phyloP scores from a whole-genome alignment of 208 protist species.

The Acanthamoeba divionensis region DNA sequence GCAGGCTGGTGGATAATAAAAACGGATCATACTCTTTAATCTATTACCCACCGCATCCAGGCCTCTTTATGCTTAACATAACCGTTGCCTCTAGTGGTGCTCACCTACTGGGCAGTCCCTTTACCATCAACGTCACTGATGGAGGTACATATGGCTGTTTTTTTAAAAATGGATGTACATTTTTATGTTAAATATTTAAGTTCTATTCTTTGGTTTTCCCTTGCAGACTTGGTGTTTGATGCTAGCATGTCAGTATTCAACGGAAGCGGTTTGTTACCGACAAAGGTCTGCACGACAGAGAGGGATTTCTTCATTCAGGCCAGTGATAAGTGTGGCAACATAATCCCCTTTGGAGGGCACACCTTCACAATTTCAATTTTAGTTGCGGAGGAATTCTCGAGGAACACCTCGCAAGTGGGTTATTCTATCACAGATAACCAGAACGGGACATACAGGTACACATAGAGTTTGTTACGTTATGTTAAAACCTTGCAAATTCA shows the following conservation, averaged over 20 bases:
- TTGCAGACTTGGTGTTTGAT: constrained; percentile 15
- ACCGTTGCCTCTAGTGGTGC: background rate
- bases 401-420: too few species aligned
- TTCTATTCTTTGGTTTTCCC: too few species aligned
- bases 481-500: background rate
- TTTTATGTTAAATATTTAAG: background rate
- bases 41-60: background rate
- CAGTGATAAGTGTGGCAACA: background rate
- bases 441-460: constrained; percentile 40
- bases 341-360: background rate
- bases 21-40: constrained; percentile 15
- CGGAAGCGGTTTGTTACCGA: background rate
- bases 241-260: background rate
- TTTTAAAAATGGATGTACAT: background rate
- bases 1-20: background rate
- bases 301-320: constrained; percentile 28
- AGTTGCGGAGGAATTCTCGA: too few species aligned
- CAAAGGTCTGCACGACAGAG: background rate
- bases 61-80: background rate
- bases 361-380: background rate
- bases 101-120: background rate
- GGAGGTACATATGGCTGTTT: background rate
- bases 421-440: background rate
- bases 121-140: background rate
- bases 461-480: background rate